Evolutionary conservation across 2,329 filamentous ascomycete genomes (phyloP), one percentile per base, ranked within the genome.

Genomic region (Fusarium sambucinum): DNA sequence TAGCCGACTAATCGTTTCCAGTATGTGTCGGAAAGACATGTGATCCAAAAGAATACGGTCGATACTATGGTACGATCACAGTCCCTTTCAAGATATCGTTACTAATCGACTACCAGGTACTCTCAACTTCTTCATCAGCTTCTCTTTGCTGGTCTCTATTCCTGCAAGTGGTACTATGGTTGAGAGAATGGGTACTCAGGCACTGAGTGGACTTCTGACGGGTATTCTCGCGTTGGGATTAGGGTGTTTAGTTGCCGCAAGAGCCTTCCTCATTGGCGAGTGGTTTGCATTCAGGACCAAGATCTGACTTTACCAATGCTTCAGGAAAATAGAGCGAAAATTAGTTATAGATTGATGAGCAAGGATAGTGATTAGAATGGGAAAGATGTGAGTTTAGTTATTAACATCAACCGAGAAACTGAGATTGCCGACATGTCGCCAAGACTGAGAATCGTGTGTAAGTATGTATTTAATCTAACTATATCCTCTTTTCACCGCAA

Each of bases 21-120:
- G 58, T 61, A 1, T 62, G 59, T 21, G 40, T 62, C 1, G 59
- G 59, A 5, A 62, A 62, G 13, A 62, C 59, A 6, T 62, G 59
- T 1, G 57, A 62, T 13, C 33, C 56, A 13, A 62, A 61, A 12
- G 56, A 62, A 14, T 62, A 62, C 7, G 59, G 59, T 0, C 40
- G 56, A n/a, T 61, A 61, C 25, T 62, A 62, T 1, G 59, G 59
- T 41, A 46, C 1, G 35, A 14, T 1, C 2, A 1, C 9, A 9
- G 4, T 1, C 3, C 6, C 8, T 17, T 10, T 1, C 2, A 3
- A 21, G 6, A n/a, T 13, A 2, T 1, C 29, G 3, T 12, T 6
- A 14, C 41, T 59, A n/a, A 59, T 2, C 3, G 1, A 2, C 5
- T 25, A 11, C 1, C 6, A 59, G 57, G 57, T 14, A 60, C 59